Percentiles rank a stretch among this genome's conserved stretches.
These are phyloP conservation scores for Heliocybe sulcata DNA, from an alignment of 1,284 basidiomycete species.

Conservation along the genomic window DNA sequence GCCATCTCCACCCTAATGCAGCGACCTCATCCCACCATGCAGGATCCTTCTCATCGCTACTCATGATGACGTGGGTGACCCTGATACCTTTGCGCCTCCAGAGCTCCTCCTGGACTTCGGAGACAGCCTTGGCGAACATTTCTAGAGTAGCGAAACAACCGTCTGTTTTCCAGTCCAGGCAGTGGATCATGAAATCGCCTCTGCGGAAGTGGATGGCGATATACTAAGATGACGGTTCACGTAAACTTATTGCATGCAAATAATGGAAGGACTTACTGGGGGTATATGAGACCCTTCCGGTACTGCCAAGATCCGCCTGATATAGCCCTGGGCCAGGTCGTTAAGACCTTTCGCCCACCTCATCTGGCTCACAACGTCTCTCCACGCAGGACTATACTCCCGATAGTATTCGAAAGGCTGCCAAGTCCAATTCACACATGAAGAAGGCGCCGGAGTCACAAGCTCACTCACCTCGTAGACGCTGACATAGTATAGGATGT, in stretches of 20 bases:
- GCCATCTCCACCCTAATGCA: constrained; percentile 48
- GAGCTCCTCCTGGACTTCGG: constrained; percentile 54
- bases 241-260: not conserved
- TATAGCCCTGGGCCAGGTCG: constrained; percentile 18
- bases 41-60: constrained; percentile 60
- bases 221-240: constrained; percentile 30
- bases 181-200: constrained; percentile 51
- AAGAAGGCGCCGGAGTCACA: no score
- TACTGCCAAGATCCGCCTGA: constrained; percentile 18
- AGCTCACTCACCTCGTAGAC: constrained; percentile 30
- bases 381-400: constrained; percentile 35
- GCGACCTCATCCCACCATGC: constrained; percentile 61
- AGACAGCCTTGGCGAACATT: constrained; percentile 49
- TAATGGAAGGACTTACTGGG: constrained; percentile 19
- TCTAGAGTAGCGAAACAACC: constrained; percentile 59
- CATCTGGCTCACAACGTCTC: constrained; percentile 33
- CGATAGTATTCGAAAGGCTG: constrained; percentile 20
- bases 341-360: constrained; percentile 25
- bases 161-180: constrained; percentile 17
- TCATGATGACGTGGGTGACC: constrained; percentile 54
- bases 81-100: constrained; percentile 38
- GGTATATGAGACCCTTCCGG: constrained; percentile 24
- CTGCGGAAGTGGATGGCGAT: constrained; percentile 60
- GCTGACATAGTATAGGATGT: constrained; percentile 41
- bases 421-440: no score